A percentile compares a stretch with the other conserved stretches of the same genome.
Evolutionary conservation across 306 rosid species (phyloP).

Genomic region (Casuarina equisetifolia): DNA sequence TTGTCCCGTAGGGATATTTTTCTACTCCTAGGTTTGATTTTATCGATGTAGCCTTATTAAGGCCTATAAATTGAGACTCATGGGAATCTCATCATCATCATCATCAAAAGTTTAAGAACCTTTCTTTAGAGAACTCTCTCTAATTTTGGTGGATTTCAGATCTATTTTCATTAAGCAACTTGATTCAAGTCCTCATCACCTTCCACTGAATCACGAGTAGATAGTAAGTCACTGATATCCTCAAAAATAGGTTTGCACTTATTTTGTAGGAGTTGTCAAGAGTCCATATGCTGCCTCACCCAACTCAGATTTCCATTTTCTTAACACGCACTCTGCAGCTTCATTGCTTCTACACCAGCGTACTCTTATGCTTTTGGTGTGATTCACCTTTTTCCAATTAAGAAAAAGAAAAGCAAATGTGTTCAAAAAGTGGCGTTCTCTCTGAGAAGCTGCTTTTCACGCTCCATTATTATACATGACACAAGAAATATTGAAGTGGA

Average conservation of each 20-base stretch:
- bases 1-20: too few relatives aligned
- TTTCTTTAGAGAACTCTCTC: too few relatives aligned
- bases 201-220: background rate
- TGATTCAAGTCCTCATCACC: too few relatives aligned
- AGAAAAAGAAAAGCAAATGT: background rate
- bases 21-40: too few relatives aligned
- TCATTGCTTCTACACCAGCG: background rate
- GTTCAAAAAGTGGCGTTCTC: background rate
- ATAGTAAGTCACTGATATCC: background rate
- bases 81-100: too few relatives aligned
- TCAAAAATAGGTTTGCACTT: background rate
- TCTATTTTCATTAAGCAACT: too few relatives aligned
- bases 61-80: too few relatives aligned
- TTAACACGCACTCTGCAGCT: background rate
- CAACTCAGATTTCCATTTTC: background rate
- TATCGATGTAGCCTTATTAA: too few relatives aligned
- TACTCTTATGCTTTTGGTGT: background rate
- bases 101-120: too few relatives aligned
- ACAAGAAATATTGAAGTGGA: conserved; percentile 24
- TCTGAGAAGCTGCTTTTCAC: conserved; percentile 94
- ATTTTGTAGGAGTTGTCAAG: background rate
- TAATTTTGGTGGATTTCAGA: too few relatives aligned
- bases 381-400: background rate
- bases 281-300: background rate
- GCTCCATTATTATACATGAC: conserved; percentile 79